Percentiles rank a stretch among this genome's conserved stretches.
phyloP scores from a whole-genome alignment of 208 protist genomes.

The Strigomonas oncopelti region DNA sequence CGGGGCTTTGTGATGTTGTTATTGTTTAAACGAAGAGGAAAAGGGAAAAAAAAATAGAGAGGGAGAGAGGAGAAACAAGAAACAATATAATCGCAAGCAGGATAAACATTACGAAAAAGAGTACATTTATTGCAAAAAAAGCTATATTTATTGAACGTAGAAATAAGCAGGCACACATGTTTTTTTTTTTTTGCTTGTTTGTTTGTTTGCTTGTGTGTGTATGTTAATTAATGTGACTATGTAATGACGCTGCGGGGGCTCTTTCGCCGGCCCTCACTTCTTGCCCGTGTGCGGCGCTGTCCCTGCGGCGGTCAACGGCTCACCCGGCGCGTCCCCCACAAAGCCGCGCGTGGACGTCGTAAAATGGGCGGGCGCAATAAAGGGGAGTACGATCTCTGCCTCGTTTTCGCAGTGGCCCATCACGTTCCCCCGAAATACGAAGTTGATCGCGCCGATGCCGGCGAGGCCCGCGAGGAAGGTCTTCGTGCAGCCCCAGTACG shows the following conservation, averaged over 20 bases:
- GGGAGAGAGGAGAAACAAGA: conserved; percentile 8
- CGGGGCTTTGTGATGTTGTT: background rate
- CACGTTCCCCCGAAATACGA: conserved; percentile 61
- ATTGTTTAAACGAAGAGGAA: background rate
- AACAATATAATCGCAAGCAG: background rate
- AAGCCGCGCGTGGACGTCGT: conserved; percentile 40
- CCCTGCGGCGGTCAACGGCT: background rate
- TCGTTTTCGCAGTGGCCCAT: conserved; percentile 63
- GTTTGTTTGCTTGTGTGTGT: background rate
- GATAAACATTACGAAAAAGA: conserved; percentile 7
- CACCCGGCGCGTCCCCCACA: conserved; percentile 35
- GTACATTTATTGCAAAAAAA: background rate
- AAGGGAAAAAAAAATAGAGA: conserved; percentile 10
- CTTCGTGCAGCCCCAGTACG: conserved; percentile 32
- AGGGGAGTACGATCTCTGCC: conserved; percentile 23
- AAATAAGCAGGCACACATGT: no score
- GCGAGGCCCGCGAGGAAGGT: conserved; percentile 35
- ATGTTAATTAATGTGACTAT: no score
- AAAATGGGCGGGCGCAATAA: conserved; percentile 9
- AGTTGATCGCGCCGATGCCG: conserved; percentile 65
- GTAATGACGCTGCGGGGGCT: no score
- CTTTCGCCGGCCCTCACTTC: background rate
- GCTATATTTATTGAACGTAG: background rate
- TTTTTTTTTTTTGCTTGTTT: background rate
- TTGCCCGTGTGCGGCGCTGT: background rate